These are phyloP conservation scores for Bacidia rubella DNA, from an alignment of 495 filamentous ascomycete genomes.

Conservation along the genomic window DNA sequence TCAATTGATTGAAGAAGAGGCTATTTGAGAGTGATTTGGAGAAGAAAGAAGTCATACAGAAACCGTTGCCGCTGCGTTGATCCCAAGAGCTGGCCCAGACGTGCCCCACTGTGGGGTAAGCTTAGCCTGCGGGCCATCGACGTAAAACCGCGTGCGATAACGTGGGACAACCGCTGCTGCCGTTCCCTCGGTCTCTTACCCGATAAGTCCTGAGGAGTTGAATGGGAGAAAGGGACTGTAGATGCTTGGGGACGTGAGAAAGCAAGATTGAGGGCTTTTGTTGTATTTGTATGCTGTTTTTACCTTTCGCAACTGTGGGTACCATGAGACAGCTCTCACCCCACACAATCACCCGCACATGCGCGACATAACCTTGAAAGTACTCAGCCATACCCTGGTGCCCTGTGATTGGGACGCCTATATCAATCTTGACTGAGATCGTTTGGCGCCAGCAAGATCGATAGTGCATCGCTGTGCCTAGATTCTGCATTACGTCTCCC, in stretches of 20 bases:
- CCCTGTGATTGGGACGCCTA: conserved; percentile 2
- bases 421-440: not conserved
- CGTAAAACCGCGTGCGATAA: not conserved
- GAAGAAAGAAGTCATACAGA: conserved; percentile 4
- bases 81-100: conserved; percentile 6
- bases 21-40: not conserved
- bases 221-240: not conserved
- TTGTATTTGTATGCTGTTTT: not conserved
- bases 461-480: not conserved
- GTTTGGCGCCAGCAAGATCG: not conserved
- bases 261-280: conserved; percentile 1
- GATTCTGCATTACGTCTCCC: not conserved
- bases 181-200: not conserved
- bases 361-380: conserved; percentile 4
- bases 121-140: conserved; percentile 11
- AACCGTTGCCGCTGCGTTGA: conserved; percentile 6
- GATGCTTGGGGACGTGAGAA: not conserved
- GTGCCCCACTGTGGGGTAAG: conserved; percentile 11
- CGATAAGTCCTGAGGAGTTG: too few relatives aligned
- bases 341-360: conserved; percentile 6
- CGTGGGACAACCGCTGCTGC: not conserved
- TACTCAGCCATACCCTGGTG: not conserved
- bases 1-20: not conserved
- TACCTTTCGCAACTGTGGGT: not conserved
- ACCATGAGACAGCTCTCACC: not conserved